Evolutionary conservation across 257 asterid species (phyloP).

Genomic region (Solanum pennellii): DNA sequence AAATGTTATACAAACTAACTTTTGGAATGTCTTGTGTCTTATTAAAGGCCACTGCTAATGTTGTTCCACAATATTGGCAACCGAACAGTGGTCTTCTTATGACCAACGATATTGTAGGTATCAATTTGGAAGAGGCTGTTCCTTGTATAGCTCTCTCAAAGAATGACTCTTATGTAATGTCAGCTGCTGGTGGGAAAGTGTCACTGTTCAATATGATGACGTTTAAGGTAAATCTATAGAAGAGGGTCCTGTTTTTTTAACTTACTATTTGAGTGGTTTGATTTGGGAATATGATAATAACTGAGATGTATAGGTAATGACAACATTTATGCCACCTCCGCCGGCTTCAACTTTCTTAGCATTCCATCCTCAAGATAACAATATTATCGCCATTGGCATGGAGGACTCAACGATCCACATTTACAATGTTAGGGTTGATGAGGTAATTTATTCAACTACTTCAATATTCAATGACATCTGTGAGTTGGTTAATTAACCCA

Average conservation of each 20-base stretch:
- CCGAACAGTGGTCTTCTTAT: constrained; percentile 72
- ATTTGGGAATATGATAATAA: not conserved
- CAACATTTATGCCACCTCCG: constrained; percentile 97
- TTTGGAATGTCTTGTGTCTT: constrained; percentile 9
- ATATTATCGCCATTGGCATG: constrained; percentile 93
- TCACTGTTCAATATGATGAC: constrained; percentile 81
- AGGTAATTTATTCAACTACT: constrained; percentile 32
- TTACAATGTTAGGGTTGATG: constrained; percentile 86
- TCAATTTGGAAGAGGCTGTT: constrained; percentile 74
- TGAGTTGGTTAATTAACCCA: not conserved
- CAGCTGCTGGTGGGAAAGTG: constrained; percentile 81
- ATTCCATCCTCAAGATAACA: constrained; percentile 94
- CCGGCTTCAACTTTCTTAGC: constrained; percentile 92
- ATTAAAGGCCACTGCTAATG: constrained; percentile 65
- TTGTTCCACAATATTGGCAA: constrained; percentile 62
- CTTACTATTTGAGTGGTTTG: not conserved
- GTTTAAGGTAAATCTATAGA: constrained; percentile 38
- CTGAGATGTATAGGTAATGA: constrained; percentile 53
- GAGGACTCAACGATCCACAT: constrained; percentile 97
- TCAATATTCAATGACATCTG: not conserved
- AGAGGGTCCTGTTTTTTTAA: not conserved
- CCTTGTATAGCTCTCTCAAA: constrained; percentile 83
- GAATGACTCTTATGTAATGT: constrained; percentile 77
- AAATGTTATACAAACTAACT: not conserved
- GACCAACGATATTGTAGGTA: constrained; percentile 59